Evolutionary conservation across 345 rosid species (phyloP).

Genomic region (Microthlaspi erraticum): DNA sequence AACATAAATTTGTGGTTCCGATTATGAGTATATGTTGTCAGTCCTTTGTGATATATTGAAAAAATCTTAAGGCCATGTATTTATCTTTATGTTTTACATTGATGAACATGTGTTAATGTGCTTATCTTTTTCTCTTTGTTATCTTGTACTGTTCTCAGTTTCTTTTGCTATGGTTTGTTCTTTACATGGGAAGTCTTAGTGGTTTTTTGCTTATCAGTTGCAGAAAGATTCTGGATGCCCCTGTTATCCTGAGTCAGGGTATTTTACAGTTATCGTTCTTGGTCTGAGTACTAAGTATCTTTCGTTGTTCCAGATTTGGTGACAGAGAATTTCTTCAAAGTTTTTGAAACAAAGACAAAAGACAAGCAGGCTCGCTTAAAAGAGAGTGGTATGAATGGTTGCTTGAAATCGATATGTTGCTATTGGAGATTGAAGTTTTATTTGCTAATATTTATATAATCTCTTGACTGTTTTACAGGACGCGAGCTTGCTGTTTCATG

Average conservation of each 20-base stretch:
- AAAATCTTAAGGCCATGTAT: constrained; percentile 13
- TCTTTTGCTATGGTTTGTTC: constrained; percentile 6
- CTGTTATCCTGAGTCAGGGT: background rate
- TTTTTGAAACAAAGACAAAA: constrained; percentile 82
- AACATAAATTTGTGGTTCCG: constrained; percentile 47
- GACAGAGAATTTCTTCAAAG: constrained; percentile 65
- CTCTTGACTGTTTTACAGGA: constrained; percentile 52
- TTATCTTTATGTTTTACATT: constrained; percentile 16
- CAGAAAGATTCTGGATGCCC: constrained; percentile 23
- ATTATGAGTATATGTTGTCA: constrained; percentile 46
- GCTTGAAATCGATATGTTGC: background rate
- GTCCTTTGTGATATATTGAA: constrained; percentile 35
- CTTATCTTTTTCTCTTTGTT: background rate
- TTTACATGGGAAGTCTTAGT: constrained; percentile 22
- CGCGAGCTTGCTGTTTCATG: constrained; percentile 92
- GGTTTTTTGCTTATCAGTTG: constrained; percentile 6
- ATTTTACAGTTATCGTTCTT: constrained; percentile 2
- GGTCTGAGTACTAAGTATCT: constrained; percentile 37
- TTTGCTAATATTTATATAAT: constrained; percentile 26
- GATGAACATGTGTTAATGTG: background rate
- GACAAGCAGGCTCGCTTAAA: constrained; percentile 76
- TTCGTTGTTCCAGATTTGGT: constrained; percentile 64
- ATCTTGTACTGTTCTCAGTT: constrained; percentile 3
- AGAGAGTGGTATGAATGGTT: constrained; percentile 69
- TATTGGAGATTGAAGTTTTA: constrained; percentile 29